Base-by-base conservation (phyloP, 768 basidiomycete genomes). In the Boletus tomentosulus region DNA sequence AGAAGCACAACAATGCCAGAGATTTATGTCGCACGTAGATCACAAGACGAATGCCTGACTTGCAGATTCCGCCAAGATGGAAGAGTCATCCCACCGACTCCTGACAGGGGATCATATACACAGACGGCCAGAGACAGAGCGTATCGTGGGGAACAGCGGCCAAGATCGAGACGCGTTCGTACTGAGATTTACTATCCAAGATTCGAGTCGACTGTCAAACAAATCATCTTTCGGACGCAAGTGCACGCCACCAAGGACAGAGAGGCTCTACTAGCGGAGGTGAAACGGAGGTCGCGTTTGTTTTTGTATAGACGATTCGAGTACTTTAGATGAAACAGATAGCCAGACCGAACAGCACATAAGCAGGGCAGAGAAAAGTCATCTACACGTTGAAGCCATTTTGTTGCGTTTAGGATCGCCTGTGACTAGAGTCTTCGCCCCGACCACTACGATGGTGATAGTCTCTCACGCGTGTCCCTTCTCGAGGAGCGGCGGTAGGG, bases 401-500 rank as follows among this genome's bases (percentile, higher is more conserved):
- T 59, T 34, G 48, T 44, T 25, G 25, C 11, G 38, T 9, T 68
- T 31, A 71, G 35, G 60, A 51, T 51, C 70, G 57, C 60, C 66
- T 68, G 45, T 70, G 60, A 12, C 64, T 62, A 51, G 62, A 50
- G 22, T 67, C 72, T 33, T 67, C 62, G 38, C 69, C 74, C 19
- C 66, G 67, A 34, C 46, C 55, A 12, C 68, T 70, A 37, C 74
- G 73, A 47, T 71, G 73, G 41, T 71, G 63, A 56, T 77, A 78
- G 61, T 78, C 76, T 55, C 77, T 68, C 52, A 62, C 57, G 37
- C 71, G 66, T 12, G 64, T 64, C 46, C 63, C 58, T 57, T 67
- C 63, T 30, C 72, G 62, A 33, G 66, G 60, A 43, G 67, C 60
- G 51, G 73, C 73, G 67, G 79, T 53, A 19, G 19, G 19, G 58